phyloP scores from a whole-genome alignment of 805 yeast genomes.

The Saturnispora saitoi region DNA sequence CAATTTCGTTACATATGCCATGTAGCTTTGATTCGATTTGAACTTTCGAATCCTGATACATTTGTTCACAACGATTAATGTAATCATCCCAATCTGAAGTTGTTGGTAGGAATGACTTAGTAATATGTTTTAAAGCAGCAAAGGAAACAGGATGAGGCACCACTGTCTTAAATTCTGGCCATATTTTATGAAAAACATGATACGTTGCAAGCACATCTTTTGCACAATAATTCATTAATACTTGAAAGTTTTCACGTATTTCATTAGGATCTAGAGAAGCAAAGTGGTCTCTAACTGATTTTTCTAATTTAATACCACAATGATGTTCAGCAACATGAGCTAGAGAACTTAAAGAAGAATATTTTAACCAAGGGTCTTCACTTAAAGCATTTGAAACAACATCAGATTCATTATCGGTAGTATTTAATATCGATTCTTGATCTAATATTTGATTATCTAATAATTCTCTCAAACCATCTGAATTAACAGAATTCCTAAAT shows the following conservation, averaged over 20 bases:
- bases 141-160: constrained; percentile 94
- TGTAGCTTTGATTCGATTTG: constrained; percentile 52
- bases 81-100: constrained; percentile 65
- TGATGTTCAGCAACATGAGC: constrained; percentile 74
- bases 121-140: constrained; percentile 71
- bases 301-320: constrained; percentile 60
- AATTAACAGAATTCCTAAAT: constrained; percentile 17
- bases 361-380: constrained; percentile 83
- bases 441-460: constrained; percentile 26
- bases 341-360: constrained; percentile 70
- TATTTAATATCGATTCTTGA: constrained; percentile 19
- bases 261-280: constrained; percentile 43
- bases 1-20: constrained; percentile 52
- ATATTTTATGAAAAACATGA: constrained; percentile 54
- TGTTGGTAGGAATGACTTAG: constrained; percentile 73
- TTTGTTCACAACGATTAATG: constrained; percentile 55
- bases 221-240: constrained; percentile 74
- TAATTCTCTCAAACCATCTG: constrained; percentile 22
- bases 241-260: constrained; percentile 48
- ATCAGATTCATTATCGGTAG: constrained; percentile 18
- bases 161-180: constrained; percentile 55
- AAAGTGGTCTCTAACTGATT: constrained; percentile 59
- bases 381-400: constrained; percentile 15
- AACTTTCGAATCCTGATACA: constrained; percentile 50
- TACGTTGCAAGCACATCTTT: constrained; percentile 73